Evolutionary conservation across 2,329 filamentous ascomycete genomes (phyloP).

Genomic region (Clonostachys chloroleuca): DNA sequence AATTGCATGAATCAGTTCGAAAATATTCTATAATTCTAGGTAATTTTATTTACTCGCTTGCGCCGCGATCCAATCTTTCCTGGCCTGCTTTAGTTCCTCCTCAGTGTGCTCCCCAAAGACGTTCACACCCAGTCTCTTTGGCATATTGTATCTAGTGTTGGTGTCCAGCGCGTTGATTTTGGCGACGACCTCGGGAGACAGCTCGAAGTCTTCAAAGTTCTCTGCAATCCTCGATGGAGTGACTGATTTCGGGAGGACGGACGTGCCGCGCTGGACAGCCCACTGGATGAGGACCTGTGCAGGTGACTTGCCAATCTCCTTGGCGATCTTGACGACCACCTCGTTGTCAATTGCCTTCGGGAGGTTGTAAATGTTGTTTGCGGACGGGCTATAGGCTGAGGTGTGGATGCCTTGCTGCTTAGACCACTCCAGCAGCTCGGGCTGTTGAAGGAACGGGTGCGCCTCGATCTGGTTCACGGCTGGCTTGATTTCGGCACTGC

Average conservation of each 20-base stretch:
- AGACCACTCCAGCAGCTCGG: constrained; percentile 48
- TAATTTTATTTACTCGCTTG: constrained; percentile 11
- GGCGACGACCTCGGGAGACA: constrained; percentile 27
- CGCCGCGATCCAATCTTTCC: constrained; percentile 24
- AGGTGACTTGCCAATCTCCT: constrained; percentile 43
- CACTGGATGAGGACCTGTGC: constrained; percentile 50
- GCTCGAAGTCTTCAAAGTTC: constrained; percentile 45
- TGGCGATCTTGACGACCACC: constrained; percentile 45
- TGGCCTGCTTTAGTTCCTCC: constrained; percentile 25
- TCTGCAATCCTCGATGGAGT: constrained; percentile 62
- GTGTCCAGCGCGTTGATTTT: constrained; percentile 29
- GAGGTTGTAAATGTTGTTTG: constrained; percentile 42
- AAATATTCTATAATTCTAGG: no score
- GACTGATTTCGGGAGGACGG: constrained; percentile 67
- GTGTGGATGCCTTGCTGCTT: constrained; percentile 44
- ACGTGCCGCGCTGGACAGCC: constrained; percentile 62
- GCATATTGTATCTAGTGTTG: constrained; percentile 36
- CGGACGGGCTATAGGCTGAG: constrained; percentile 57
- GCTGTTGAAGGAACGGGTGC: constrained; percentile 40
- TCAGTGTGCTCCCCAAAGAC: constrained; percentile 34
- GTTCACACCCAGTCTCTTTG: constrained; percentile 31
- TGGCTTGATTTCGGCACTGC: constrained; percentile 38
- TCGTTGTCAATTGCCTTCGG: constrained; percentile 35
- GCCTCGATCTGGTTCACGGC: constrained; percentile 47
- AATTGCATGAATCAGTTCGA: no score